phyloP scores from a whole-genome alignment of 2,329 filamentous ascomycete species.

The Fusarium albosuccineum region DNA sequence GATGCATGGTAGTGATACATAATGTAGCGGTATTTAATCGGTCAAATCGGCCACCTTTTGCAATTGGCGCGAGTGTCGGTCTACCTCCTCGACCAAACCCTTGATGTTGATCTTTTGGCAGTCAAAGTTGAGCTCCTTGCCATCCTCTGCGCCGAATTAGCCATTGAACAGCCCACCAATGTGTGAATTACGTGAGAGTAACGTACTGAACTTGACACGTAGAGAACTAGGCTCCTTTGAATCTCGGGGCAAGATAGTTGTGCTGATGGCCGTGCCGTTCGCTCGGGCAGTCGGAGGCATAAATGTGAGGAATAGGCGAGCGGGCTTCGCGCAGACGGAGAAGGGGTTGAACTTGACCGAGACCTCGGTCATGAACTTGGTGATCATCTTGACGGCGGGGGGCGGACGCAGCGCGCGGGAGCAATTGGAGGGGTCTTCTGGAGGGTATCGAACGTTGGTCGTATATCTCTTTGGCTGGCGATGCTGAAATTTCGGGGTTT shows the following conservation, averaged over 20 bases:
- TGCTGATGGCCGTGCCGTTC: conserved; percentile 80
- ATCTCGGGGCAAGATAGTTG: conserved; percentile 78
- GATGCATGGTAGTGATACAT: conserved; percentile 48
- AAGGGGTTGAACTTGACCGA: conserved; percentile 94
- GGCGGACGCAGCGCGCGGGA: conserved; percentile 15
- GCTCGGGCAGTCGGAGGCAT: conserved; percentile 84
- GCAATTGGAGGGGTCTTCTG: conserved; percentile 1
- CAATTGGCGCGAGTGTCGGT: conserved; percentile 86
- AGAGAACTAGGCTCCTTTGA: conserved; percentile 78
- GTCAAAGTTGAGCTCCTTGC: conserved; percentile 88
- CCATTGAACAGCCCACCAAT: conserved; percentile 30
- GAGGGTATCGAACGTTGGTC: conserved; percentile 21
- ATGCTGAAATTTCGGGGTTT: conserved; percentile 44
- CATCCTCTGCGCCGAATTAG: conserved; percentile 76
- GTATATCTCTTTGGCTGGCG: conserved; percentile 10
- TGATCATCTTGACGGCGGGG: conserved; percentile 74
- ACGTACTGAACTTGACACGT: conserved; percentile 86
- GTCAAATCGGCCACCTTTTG: conserved; percentile 85
- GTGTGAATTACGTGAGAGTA: neutral
- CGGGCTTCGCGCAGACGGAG: conserved; percentile 81
- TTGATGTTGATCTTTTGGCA: conserved; percentile 85
- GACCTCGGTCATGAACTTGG: conserved; percentile 87
- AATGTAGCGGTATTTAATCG: conserved; percentile 54
- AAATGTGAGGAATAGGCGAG: conserved; percentile 87
- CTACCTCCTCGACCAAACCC: conserved; percentile 88